Conservation (phyloP, 345 rosid species). For the Geranium brycei region DNA sequence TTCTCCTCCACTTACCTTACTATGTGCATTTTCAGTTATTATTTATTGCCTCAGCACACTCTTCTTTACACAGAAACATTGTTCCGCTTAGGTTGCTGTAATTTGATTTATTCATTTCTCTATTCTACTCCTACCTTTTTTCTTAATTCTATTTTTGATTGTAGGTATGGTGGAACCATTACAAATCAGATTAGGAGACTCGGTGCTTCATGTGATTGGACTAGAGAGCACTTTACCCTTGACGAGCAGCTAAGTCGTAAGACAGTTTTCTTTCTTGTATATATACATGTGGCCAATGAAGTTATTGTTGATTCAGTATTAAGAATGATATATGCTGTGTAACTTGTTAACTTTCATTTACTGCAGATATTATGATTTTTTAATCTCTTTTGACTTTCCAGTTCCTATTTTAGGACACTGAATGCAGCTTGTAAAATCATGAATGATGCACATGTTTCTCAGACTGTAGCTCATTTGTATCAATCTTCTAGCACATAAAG, state of each 20-base stretch:
- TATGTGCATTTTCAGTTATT: background rate
- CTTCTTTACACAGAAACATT: too few species aligned
- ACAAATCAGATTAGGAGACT: constrained; percentile 90
- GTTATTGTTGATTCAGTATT: too few species aligned
- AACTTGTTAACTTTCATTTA: background rate
- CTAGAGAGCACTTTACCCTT: constrained; percentile 83
- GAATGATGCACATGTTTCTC: background rate
- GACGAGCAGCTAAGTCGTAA: constrained; percentile 98
- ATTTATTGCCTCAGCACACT: too few species aligned
- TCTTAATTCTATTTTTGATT: constrained; percentile 2
- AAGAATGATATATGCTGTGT: background rate
- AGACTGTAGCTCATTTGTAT: background rate
- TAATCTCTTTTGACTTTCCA: background rate
- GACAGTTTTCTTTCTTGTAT: constrained; percentile 30
- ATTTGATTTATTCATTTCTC: background rate
- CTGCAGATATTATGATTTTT: background rate
- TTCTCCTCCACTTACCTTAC: constrained; percentile 7
- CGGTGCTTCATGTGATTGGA: constrained; percentile 99
- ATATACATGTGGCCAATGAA: too few species aligned
- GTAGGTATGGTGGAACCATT: constrained; percentile 90
- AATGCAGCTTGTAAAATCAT: background rate
- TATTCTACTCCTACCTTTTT: constrained; percentile 2
- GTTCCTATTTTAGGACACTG: background rate
- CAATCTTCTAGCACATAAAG: background rate
- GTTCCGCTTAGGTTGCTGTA: background rate